Evolutionary conservation across 1,139 yeast genomes (phyloP), one percentile per base, ranked within the genome.

Genomic region (Protomyces macrosporus): DNA sequence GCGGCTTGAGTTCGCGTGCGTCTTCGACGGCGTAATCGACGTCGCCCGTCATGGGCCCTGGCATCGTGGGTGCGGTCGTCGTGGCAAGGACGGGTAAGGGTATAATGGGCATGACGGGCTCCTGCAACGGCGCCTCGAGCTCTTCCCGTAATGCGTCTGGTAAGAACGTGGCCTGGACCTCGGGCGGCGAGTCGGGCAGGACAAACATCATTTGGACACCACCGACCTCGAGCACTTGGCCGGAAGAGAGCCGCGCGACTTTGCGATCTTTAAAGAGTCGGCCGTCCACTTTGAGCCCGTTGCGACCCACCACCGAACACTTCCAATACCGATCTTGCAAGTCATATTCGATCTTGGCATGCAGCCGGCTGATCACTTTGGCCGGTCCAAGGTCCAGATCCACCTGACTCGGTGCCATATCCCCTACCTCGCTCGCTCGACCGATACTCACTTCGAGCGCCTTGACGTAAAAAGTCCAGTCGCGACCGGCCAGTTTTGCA

Each of bases 131-230:
- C 3, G 23, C 12, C 7, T 42, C 48, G 30, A 42, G 48, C 23
- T 42, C 48, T 9, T 42, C n/a, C 12, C 48, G 23, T 32, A 42
- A 9, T 1, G 23, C 32, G 10, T 42, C 36, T 30, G 63, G 55
- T 6, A 58, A 16, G 45, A 58, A 58, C 23, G 56, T 30, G 33
- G 62, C 53, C 35, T 51, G 42, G 35, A 58, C 62, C 53, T 52
- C 67, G 1, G 97, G 97, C n/a, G 85, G 84, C 5, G 89, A 85
- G 72, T 91, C 98, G 0, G 98, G 98, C 69, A 93, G 78, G 45
- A 93, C 93, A 74, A 93, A 93, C 96, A 93, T 93, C 98, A 93
- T 93, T 76, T 93, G 98, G 12, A 96, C 91, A 2, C 97, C 98
- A 7, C 98, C 98, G 58, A 93, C 85, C 72, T 93, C 98, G 67